Conservation (phyloP, 169 alveolate genomes). For the Plasmodium knowlesi region DNA sequence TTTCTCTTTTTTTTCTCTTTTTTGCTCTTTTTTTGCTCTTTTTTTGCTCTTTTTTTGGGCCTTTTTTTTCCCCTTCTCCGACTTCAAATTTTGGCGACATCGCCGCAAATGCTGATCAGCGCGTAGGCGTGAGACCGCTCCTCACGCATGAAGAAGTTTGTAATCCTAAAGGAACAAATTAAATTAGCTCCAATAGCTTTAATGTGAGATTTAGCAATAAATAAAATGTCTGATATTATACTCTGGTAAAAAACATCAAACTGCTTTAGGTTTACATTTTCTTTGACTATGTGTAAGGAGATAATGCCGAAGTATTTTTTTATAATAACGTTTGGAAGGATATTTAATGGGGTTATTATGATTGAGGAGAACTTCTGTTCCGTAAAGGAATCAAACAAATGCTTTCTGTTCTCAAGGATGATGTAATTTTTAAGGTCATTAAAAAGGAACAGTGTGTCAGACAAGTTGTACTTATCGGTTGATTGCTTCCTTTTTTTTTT, state of each 20-base stretch:
- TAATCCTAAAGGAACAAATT: constrained; percentile 61
- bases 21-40: background rate
- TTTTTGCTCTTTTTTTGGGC: background rate
- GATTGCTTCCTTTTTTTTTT: background rate
- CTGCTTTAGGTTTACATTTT: constrained; percentile 42
- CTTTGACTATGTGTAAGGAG: constrained; percentile 62
- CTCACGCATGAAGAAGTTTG: constrained; percentile 56
- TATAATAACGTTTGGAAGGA: constrained; percentile 56
- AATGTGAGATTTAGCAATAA: constrained; percentile 67
- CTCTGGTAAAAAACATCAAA: constrained; percentile 72
- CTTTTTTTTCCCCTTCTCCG: background rate
- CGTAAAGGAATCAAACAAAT: constrained; percentile 14
- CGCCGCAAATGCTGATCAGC: constrained; percentile 75
- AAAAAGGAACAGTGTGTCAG: constrained; percentile 40
- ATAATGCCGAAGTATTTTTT: constrained; percentile 73
- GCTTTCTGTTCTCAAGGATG: constrained; percentile 21
- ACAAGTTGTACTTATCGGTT: constrained; percentile 1
- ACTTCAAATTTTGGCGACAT: constrained; percentile 61
- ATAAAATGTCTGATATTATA: constrained; percentile 57
- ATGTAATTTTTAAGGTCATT: constrained; percentile 53
- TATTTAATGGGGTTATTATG: constrained; percentile 61
- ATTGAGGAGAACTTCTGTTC: constrained; percentile 56
- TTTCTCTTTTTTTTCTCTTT: background rate
- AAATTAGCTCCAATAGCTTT: constrained; percentile 73
- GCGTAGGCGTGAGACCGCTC: constrained; percentile 76